phyloP scores from a whole-genome alignment of 176 grass and related monocot genomes.

The Neostapfia colusana region DNA sequence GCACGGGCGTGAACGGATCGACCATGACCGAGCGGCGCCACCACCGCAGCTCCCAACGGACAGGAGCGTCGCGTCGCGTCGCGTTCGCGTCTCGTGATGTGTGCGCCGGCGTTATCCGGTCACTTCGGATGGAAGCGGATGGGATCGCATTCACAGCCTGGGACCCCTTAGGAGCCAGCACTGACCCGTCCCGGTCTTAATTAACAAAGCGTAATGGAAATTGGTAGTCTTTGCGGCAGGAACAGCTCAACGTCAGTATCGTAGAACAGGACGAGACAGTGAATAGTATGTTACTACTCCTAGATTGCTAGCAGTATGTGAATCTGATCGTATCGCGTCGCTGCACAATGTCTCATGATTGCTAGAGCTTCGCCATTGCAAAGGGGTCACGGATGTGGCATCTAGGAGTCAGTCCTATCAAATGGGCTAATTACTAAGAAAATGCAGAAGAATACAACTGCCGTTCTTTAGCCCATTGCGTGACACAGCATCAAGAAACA shows the following conservation, averaged over 20 bases:
- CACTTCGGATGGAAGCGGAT: neutral
- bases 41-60: neutral
- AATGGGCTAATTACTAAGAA: neutral
- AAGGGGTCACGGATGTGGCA: constrained; percentile 20
- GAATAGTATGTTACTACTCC: neutral
- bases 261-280: neutral
- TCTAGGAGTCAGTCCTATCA: neutral
- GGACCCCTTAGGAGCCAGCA: neutral
- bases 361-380: neutral
- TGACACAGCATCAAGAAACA: neutral
- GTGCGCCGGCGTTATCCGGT: neutral
- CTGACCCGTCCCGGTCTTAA: neutral
- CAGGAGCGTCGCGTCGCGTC: neutral
- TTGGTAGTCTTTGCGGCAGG: neutral
- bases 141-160: neutral
- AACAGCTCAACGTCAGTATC: neutral
- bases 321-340: too few relatives aligned
- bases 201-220: neutral
- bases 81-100: neutral
- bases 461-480: neutral
- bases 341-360: neutral
- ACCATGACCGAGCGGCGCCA: neutral
- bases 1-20: neutral
- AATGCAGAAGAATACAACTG: constrained; percentile 9
- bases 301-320: too few relatives aligned